phyloP scores from a whole-genome alignment of 2,329 filamentous ascomycete genomes.

The Pyricularia sp. region DNA sequence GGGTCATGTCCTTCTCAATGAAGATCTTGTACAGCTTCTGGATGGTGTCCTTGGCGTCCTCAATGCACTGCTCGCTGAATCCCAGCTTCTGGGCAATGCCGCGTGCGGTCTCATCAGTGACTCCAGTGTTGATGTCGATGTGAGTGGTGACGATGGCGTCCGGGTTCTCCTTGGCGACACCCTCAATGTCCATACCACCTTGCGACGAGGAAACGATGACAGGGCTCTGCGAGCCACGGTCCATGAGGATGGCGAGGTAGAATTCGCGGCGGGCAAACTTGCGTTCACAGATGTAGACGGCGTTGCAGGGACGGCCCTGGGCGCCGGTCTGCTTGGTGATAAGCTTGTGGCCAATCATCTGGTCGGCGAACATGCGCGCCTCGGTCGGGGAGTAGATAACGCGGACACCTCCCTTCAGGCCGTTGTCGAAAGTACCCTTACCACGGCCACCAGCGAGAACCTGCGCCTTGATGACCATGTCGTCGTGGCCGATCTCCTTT shows the following conservation, averaged over 20 bases:
- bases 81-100: conserved; percentile 86
- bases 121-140: conserved; percentile 87
- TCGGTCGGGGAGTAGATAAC: conserved; percentile 97
- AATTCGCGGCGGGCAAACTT: conserved; percentile 99
- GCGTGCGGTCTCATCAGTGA: conserved; percentile 89
- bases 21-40: conserved; percentile 99
- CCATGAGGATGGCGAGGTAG: conserved; percentile 98
- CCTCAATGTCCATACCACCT: conserved; percentile 98
- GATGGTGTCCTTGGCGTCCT: conserved; percentile 91
- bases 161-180: conserved; percentile 94
- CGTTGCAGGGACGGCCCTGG: conserved; percentile 84
- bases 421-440: conserved; percentile 97
- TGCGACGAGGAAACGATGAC: conserved; percentile 97
- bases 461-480: conserved; percentile 99
- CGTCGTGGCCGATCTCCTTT: conserved; percentile 82
- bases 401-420: conserved; percentile 95
- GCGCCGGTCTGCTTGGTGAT: conserved; percentile 99
- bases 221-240: conserved; percentile 80
- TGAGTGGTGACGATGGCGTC: conserved; percentile 91
- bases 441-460: conserved; percentile 95
- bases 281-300: conserved; percentile 98
- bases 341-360: conserved; percentile 99
- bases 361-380: conserved; percentile 94
- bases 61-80: conserved; percentile 95
- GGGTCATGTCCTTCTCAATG: conserved; percentile 94